Evolutionary conservation across 176 grass and related monocot species (phyloP).

Genomic region (Poa pratensis): DNA sequence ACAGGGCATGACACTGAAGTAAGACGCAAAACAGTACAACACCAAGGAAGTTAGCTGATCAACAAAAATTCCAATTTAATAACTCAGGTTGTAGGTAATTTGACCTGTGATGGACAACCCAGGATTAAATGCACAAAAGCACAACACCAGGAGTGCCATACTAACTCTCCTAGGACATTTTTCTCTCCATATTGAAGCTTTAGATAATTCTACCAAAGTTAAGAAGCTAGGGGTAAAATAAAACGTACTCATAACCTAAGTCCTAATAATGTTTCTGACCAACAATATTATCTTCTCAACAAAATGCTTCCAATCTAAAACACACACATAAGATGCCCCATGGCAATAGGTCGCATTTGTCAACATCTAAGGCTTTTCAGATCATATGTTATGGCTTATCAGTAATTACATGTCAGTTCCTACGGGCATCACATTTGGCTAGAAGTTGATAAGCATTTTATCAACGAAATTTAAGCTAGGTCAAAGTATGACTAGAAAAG

Average conservation of each 20-base stretch:
- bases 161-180: neutral
- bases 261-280: constrained; percentile 15
- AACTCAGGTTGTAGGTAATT: neutral
- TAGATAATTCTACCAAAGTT: neutral
- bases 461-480: constrained; percentile 5
- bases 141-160: neutral
- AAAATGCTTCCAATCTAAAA: constrained; percentile 6
- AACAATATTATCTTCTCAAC: neutral
- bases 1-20: neutral
- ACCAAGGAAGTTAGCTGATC: neutral
- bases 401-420: constrained; percentile 1
- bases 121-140: neutral
- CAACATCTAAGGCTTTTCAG: neutral
- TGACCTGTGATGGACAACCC: neutral
- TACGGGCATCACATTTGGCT: no score
- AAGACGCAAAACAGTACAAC: neutral
- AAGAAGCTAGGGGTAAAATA: neutral
- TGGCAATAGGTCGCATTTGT: constrained; percentile 7
- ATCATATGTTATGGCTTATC: constrained; percentile 22
- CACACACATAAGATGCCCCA: neutral
- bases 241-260: neutral
- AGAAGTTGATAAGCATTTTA: neutral
- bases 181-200: neutral
- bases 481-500: constrained; percentile 11
- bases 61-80: neutral